Conservation (phyloP, 345 rosid genomes). For the Salix koriyanagi region DNA sequence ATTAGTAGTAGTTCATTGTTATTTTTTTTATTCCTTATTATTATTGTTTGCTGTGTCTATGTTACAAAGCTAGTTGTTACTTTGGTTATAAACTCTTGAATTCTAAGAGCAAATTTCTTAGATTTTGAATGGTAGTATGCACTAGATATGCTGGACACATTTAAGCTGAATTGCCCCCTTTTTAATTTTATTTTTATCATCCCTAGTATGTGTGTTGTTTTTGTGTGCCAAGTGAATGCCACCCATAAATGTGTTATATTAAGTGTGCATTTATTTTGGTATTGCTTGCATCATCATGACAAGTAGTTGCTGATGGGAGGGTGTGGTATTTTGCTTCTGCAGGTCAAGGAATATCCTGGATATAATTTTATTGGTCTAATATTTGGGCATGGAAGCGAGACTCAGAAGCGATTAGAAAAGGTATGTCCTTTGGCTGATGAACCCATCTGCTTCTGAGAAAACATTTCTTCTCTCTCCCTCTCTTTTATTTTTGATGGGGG, state of each 20-base stretch:
- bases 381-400: constrained; percentile 77
- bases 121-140: neutral
- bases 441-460: neutral
- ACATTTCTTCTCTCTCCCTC: neutral
- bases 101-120: neutral
- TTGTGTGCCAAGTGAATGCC: neutral
- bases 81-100: neutral
- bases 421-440: constrained; percentile 33
- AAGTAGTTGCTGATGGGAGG: neutral
- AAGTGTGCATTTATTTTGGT: neutral
- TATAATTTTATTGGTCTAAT: constrained; percentile 68
- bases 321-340: constrained; percentile 11
- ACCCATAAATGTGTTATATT: neutral
- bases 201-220: neutral
- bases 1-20: neutral
- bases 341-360: constrained; percentile 73
- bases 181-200: neutral
- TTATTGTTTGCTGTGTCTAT: neutral
- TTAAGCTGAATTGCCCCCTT: neutral
- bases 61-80: neutral
- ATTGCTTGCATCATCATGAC: neutral
- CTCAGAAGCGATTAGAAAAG: constrained; percentile 74
- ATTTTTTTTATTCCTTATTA: neutral
- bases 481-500: neutral
- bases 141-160: neutral